phyloP scores from a whole-genome alignment of 345 rosid genomes.

The Brassica nigra region DNA sequence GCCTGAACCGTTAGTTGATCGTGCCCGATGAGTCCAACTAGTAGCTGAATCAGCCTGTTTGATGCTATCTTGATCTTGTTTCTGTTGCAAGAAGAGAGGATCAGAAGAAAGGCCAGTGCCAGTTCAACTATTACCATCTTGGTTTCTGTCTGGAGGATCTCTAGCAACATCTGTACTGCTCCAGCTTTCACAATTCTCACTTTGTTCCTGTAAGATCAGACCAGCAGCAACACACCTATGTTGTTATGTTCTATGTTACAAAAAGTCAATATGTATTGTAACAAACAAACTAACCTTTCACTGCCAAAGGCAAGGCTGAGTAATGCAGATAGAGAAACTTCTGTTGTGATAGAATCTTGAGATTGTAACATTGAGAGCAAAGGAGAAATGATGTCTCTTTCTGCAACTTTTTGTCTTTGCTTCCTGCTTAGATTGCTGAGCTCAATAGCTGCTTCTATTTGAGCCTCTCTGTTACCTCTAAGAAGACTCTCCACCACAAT shows the following conservation, averaged over 20 bases:
- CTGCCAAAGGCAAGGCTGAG: slow-evolving; percentile 89
- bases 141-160: slow-evolving; percentile 54
- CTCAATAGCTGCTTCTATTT: slow-evolving; percentile 64
- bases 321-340: slow-evolving; percentile 71
- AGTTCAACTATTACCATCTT: slow-evolving; percentile 48
- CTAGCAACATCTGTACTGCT: slow-evolving; percentile 56
- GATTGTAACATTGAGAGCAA: slow-evolving; percentile 70
- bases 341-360: slow-evolving; percentile 58
- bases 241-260: neutral
- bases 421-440: slow-evolving; percentile 52
- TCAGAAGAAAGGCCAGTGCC: slow-evolving; percentile 58
- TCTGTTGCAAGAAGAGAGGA: slow-evolving; percentile 67
- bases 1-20: slow-evolving; percentile 45
- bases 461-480: slow-evolving; percentile 54
- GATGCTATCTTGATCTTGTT: slow-evolving; percentile 70
- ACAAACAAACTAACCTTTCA: slow-evolving; percentile 56
- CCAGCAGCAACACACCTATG: neutral
- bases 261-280: neutral
- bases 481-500: slow-evolving; percentile 53
- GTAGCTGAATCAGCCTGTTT: slow-evolving; percentile 51
- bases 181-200: slow-evolving; percentile 64
- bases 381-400: slow-evolving; percentile 65
- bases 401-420: slow-evolving; percentile 64
- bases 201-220: slow-evolving; percentile 64
- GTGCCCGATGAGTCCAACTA: slow-evolving; percentile 41